Base-by-base conservation (phyloP, 2,329 filamentous ascomycete species). In the Rhynchosporium agropyri region DNA sequence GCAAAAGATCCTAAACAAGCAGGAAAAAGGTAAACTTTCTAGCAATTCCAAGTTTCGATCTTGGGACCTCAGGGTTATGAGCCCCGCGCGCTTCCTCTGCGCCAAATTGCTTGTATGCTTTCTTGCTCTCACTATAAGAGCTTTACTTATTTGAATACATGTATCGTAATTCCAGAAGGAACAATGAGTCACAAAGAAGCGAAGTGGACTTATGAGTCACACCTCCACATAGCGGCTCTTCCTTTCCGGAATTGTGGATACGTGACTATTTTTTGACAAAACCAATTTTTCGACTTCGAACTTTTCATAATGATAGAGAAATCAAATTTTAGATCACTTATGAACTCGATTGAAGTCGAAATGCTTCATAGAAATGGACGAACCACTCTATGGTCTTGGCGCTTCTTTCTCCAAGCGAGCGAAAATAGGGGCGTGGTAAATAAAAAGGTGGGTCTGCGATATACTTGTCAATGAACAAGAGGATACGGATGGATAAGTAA, bases 1-100 rank as follows among this genome's bases (percentile, higher is more conserved):
- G 20, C 15, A 40, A 26, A 43, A 57, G 15, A 12, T 12, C n/a
- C 7, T 29, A 36, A 40, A 28, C 4, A 9, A 46, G 31, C 29
- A 33, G 33, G 3, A 36, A 12, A 42, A 54, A 33, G 28, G 20
- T 20, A 49, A 42, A 29, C 12, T 28, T 20, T 20, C 20, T 58
- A 58, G 56, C 56, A 58, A 58, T 58, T 58, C 56, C 56, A 28
- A 58, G 56, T 58, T 58, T 58, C 56, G 56, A 58, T 58, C 56
- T 58, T 28, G 56, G 56, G 56, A 58, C 56, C 56, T 58, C 56
- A 58, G 56, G 56, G 56, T 58, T 58, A 58, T 58, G 56, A 58
- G 56, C 56, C 56, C 56, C 56, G 56, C 56, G 56, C 56, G 56
- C 56, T 58, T 58, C 56, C 56, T 58, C 56, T 58, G 56, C 56